phyloP scores from a whole-genome alignment of 495 filamentous ascomycete species.

The Aspergillus bridgeri region DNA sequence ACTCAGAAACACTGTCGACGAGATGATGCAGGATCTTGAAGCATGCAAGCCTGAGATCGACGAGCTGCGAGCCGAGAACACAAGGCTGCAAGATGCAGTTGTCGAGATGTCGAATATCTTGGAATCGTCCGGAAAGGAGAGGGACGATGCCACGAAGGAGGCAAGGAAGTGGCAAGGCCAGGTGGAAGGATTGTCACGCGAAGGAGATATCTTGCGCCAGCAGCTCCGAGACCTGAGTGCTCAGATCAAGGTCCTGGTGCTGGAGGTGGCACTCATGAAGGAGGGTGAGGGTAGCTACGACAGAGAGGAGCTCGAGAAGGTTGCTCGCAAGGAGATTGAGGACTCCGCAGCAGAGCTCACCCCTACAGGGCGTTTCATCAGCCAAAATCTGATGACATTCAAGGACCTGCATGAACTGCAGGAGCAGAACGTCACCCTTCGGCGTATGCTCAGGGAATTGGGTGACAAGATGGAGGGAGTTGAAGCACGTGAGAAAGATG shows the following conservation, averaged over 20 bases:
- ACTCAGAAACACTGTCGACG: constrained; percentile 70
- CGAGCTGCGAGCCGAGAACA: constrained; percentile 54
- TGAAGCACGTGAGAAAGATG: constrained; percentile 69
- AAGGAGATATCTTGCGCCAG: constrained; percentile 76
- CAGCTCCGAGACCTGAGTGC: constrained; percentile 87
- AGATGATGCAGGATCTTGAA: constrained; percentile 66
- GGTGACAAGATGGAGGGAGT: constrained; percentile 88
- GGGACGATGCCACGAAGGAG: constrained; percentile 55
- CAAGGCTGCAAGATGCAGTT: constrained; percentile 59
- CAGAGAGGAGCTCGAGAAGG: constrained; percentile 65
- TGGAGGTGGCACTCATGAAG: constrained; percentile 74
- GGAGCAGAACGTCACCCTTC: constrained; percentile 78
- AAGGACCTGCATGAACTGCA: constrained; percentile 81
- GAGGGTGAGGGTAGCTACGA: constrained; percentile 72
- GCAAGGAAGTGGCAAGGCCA: constrained; percentile 70
- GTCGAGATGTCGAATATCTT: constrained; percentile 73
- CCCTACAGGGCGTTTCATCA: constrained; percentile 83
- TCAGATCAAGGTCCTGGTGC: constrained; percentile 82
- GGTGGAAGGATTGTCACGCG: constrained; percentile 64
- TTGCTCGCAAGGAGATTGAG: constrained; percentile 62
- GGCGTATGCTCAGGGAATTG: constrained; percentile 75
- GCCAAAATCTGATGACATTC: constrained; percentile 75
- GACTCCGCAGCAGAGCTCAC: constrained; percentile 59
- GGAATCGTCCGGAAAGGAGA: constrained; percentile 52
- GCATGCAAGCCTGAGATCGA: constrained; percentile 58